Evolutionary conservation across 192 early-diverging fungal species (phyloP).

Genomic region (Spizellomyces sp.): DNA sequence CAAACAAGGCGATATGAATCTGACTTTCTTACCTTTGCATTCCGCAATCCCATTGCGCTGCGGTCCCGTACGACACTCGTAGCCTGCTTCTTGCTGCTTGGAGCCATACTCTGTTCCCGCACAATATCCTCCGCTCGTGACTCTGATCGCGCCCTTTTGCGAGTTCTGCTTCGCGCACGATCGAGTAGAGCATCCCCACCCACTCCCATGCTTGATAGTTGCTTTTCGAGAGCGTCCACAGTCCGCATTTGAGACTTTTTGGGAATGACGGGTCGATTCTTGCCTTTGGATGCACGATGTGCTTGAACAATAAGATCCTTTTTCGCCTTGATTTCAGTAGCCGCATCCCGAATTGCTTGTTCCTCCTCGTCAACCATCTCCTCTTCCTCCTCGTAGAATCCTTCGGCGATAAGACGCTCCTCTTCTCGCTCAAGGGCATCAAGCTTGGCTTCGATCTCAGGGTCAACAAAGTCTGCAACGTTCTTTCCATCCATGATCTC

Average conservation of each 20-base stretch:
- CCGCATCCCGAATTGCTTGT: slow-evolving; percentile 72
- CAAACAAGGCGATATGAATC: not conserved
- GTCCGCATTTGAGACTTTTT: slow-evolving; percentile 35
- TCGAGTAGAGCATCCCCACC: slow-evolving; percentile 58
- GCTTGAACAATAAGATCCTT: slow-evolving; percentile 80
- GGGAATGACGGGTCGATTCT: slow-evolving; percentile 76
- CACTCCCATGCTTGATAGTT: slow-evolving; percentile 75
- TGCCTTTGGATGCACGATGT: slow-evolving; percentile 75
- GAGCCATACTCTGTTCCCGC: slow-evolving; percentile 55
- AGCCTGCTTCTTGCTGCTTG: slow-evolving; percentile 18
- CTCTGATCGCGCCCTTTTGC: slow-evolving; percentile 78
- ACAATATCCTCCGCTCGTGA: slow-evolving; percentile 61
- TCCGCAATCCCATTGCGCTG: slow-evolving; percentile 72
- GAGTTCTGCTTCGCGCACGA: slow-evolving; percentile 62
- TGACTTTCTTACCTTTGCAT: slow-evolving; percentile 38
- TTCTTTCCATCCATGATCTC: slow-evolving; percentile 99
- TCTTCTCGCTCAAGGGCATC: slow-evolving; percentile 97
- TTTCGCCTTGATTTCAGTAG: slow-evolving; percentile 80
- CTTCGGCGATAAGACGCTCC: slow-evolving; percentile 90
- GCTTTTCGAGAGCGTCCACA: slow-evolving; percentile 58
- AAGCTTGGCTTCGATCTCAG: slow-evolving; percentile 94
- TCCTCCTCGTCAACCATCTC: slow-evolving; percentile 82
- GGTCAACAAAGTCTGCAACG: slow-evolving; percentile 97
- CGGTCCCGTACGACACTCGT: slow-evolving; percentile 41
- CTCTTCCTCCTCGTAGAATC: slow-evolving; percentile 76